These are phyloP conservation scores for Phytophthora constricta DNA, from an alignment of 352 stramenopile species.

Conservation along the genomic window DNA sequence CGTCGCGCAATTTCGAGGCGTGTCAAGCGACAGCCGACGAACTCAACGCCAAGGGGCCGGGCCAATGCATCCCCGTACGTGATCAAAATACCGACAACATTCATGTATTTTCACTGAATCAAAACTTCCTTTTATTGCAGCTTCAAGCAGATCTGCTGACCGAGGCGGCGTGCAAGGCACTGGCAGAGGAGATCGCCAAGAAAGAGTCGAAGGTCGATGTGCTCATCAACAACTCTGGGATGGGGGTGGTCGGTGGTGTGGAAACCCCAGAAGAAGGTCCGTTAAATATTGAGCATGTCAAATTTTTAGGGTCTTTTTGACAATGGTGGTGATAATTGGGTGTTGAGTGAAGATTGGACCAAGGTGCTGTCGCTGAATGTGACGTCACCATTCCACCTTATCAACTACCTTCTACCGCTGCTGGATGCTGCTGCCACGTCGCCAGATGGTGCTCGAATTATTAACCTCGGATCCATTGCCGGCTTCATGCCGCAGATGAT, in stretches of 20 bases:
- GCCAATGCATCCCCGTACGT: slow-evolving; percentile 64
- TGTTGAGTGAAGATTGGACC: slow-evolving; percentile 77
- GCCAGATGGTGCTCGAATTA: slow-evolving; percentile 60
- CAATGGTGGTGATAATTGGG: neutral
- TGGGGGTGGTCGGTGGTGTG: neutral
- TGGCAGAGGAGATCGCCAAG: slow-evolving; percentile 74
- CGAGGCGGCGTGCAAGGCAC: slow-evolving; percentile 24
- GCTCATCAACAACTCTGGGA: slow-evolving; percentile 93
- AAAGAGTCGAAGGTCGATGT: slow-evolving; percentile 83
- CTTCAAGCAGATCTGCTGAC: slow-evolving; percentile 25
- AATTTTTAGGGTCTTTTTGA: too few relatives aligned
- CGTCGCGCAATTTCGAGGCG: slow-evolving; percentile 82
- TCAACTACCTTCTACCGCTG: slow-evolving; percentile 88
- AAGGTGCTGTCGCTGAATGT: slow-evolving; percentile 95
- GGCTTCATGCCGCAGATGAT: slow-evolving; percentile 89
- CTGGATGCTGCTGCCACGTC: slow-evolving; percentile 73
- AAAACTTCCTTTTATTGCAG: slow-evolving; percentile 3
- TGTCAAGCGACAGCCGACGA: slow-evolving; percentile 80
- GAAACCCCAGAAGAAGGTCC: neutral
- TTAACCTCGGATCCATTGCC: slow-evolving; percentile 77
- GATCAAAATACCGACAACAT: neutral
- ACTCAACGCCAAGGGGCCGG: slow-evolving; percentile 61
- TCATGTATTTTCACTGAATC: neutral
- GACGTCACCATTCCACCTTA: slow-evolving; percentile 94
- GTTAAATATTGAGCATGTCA: too few relatives aligned